Conservation (phyloP, 2,329 filamentous ascomycete genomes). For the Cladophialophora immunda region DNA sequence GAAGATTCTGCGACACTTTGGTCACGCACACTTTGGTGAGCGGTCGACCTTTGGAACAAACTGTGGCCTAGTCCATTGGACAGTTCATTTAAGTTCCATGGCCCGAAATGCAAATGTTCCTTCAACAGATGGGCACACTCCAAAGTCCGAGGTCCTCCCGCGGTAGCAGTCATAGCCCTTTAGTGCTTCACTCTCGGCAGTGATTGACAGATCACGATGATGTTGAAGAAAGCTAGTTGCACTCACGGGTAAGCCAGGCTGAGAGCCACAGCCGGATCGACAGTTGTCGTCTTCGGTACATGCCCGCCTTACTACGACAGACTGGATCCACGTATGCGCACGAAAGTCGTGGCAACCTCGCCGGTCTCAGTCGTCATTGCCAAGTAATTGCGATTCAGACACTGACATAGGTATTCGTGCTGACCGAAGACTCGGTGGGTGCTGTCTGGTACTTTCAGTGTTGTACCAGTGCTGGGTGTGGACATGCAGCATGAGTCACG, state of each 20-base stretch:
- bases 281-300: background rate
- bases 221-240: background rate
- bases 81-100: background rate
- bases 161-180: background rate
- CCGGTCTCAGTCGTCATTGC: background rate
- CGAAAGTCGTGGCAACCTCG: background rate
- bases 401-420: background rate
- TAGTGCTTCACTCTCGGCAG: background rate
- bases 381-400: background rate
- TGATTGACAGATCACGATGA: background rate
- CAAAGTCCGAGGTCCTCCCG: background rate
- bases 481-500: background rate
- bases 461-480: background rate
- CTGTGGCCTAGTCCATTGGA: background rate
- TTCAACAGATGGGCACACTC: background rate
- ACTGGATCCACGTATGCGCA: conserved; percentile 4
- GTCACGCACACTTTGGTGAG: background rate
- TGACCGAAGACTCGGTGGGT: background rate
- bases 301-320: background rate
- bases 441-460: background rate
- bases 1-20: background rate
- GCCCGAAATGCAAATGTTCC: background rate
- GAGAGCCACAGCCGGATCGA: background rate
- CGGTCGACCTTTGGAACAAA: background rate
- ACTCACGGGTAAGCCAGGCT: background rate